phyloP scores from a whole-genome alignment of 371 early-diverging fungal species.

The Mortierella sp. region DNA sequence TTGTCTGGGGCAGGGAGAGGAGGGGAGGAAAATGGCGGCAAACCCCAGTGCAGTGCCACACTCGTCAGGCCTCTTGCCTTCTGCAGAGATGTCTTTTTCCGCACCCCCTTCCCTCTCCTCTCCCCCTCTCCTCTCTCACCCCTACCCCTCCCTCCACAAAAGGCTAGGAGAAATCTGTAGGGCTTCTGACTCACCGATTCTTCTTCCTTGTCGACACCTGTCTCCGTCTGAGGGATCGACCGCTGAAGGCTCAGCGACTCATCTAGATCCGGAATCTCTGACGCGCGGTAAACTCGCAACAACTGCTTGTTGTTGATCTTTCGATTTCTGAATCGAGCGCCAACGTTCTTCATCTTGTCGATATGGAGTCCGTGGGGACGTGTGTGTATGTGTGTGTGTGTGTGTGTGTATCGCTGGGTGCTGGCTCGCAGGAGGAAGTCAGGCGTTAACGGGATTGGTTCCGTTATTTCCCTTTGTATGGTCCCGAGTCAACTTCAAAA shows the following conservation, averaged over 20 bases:
- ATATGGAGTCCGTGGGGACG: background rate
- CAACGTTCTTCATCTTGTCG: conserved; percentile 56
- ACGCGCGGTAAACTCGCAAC: conserved; percentile 82
- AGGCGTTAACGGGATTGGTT: conserved; percentile 1
- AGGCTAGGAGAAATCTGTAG: background rate
- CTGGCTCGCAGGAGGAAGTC: conserved; percentile 2
- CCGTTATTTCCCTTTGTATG: background rate
- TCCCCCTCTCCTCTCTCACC: no score
- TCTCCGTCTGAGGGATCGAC: conserved; percentile 75
- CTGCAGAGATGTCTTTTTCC: no score
- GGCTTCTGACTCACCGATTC: conserved; percentile 67
- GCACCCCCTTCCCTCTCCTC: no score
- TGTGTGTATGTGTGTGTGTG: background rate
- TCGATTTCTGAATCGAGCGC: conserved; percentile 86
- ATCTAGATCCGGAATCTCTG: conserved; percentile 88
- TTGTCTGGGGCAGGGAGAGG: background rate
- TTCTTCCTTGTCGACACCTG: conserved; percentile 80
- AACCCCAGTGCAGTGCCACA: background rate
- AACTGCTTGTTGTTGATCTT: conserved; percentile 90
- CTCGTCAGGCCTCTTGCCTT: background rate
- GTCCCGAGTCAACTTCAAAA: conserved; percentile 12
- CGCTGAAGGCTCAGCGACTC: conserved; percentile 79
- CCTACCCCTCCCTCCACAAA: no score
- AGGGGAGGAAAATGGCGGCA: conserved; percentile 10
- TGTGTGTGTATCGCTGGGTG: conserved; percentile 10